Conservation (phyloP, 148 eudicot genomes). For the Chenopodium suecicum region DNA sequence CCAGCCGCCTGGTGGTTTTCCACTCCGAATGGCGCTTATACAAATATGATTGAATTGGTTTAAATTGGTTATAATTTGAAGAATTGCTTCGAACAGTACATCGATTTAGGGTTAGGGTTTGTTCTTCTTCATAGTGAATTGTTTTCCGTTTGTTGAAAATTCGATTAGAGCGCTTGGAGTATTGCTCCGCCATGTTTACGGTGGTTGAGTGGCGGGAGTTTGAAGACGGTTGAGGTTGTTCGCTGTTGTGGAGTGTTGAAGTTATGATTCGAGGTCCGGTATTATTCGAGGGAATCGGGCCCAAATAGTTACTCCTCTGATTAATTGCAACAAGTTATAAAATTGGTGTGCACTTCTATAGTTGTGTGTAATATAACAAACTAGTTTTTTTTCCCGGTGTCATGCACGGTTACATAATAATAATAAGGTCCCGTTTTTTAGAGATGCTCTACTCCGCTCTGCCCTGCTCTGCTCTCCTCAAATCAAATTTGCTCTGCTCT, state of each 20-base stretch:
- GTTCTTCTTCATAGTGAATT: conserved; percentile 19
- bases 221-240: background rate
- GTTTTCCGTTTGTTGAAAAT: conserved; percentile 29
- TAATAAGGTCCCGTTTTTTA: no score
- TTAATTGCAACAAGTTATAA: no score
- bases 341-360: no score
- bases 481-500: no score
- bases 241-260: background rate
- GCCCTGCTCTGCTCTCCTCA: no score
- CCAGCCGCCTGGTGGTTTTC: background rate
- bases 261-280: no score
- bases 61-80: conserved; percentile 2
- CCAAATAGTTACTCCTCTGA: no score
- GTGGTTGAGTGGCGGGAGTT: background rate
- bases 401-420: no score
- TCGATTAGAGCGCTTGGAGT: conserved; percentile 19
- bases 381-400: no score
- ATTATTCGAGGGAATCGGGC: no score
- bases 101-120: conserved; percentile 27
- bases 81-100: background rate
- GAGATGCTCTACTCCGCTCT: no score
- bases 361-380: no score
- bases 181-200: background rate
- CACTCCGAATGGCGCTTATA: conserved; percentile 7
- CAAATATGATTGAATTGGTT: conserved; percentile 22